Evolutionary conservation across 108 stramenopile genomes (phyloP), one percentile per base, ranked within the genome.

Genomic region (Cyclostephanos tholiformis): DNA sequence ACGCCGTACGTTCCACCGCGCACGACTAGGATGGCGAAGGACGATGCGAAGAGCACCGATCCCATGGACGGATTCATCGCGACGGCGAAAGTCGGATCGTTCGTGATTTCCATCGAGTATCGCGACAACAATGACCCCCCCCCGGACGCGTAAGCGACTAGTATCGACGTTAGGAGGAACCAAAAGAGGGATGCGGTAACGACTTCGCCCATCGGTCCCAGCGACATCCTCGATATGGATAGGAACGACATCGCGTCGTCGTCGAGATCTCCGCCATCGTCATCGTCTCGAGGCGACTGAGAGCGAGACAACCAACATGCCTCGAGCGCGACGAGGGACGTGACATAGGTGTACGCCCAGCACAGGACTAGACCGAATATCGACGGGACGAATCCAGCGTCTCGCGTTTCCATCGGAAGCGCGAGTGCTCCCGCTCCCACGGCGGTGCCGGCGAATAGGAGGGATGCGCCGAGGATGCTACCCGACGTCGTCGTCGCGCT

Each of bases 361-460:
- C 82, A 83, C 25, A 75, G 29, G 3, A 69, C 38, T 11, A 83
- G 36, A 14, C 77, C 73, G 41, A 74, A 63, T 2, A 64, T 65
- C 27, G 77, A 69, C 14, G 82, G 82, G 3, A 74, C 38, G 51
- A 79, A 83, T 19, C 82, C 82, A 0, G 82, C 69, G 22, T 36
- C 41, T 4, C 60, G 20, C 23, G 82, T 83, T 68, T 83, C 82
- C 11, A 73, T 67, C 13, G 82, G 82, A 0, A 83, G 29, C 13
- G 82, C 82, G 22, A 83, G 36, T 65, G 74, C 74, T 8, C 82
- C 82, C 4, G 82, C 82, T 12, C 82, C 82, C 38, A 83, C 46
- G 27, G 75, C 75, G 14, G 75, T 83, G 6, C 82, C 82, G 19
- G 82, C 82, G 32, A 79, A 83, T 3, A 83, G 55, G 29, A 83